A percentile compares a stretch with the other conserved stretches of the same genome.
phyloP scores from a whole-genome alignment of 1,284 basidiomycete species.

The Takashimella koratensis region DNA sequence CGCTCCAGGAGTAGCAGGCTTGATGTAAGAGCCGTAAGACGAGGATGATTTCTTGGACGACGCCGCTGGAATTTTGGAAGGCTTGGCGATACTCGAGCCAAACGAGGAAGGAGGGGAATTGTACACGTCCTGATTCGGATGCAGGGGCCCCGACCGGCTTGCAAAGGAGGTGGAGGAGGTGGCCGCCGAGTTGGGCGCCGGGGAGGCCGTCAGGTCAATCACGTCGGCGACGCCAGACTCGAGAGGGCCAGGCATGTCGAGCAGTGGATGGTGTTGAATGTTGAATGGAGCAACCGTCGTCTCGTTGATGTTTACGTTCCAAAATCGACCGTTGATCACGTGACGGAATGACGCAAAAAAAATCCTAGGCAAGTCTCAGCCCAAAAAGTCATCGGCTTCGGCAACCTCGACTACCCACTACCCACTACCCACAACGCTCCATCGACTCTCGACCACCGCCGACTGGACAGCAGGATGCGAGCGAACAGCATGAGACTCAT shows the following conservation, averaged over 20 bases:
- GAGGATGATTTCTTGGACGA: not conserved
- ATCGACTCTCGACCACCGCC: too few species aligned
- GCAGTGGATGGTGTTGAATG: not conserved
- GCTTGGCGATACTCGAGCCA: conserved; percentile 10
- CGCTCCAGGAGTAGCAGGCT: conserved; percentile 32
- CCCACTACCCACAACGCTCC: not conserved
- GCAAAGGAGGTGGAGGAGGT: not conserved
- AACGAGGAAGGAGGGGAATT: conserved; percentile 1
- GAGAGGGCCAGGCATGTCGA: not conserved
- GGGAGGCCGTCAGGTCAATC: not conserved
- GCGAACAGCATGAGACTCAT: not conserved
- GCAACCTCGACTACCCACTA: not conserved
- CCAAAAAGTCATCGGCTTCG: not conserved
- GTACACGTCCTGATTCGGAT: not conserved
- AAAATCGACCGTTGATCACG: not conserved
- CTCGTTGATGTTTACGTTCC: not conserved
- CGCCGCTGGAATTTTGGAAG: conserved; percentile 1
- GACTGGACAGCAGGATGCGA: too few species aligned
- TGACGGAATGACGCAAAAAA: not conserved
- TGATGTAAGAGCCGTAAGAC: conserved; percentile 35
- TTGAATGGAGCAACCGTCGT: not conserved
- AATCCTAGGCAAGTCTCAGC: not conserved
- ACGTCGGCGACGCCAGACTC: not conserved
- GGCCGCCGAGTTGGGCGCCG: not conserved
- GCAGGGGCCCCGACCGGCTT: not conserved